Base-by-base conservation (phyloP, 2,329 filamentous ascomycete genomes). In the Fusarium sp. region DNA sequence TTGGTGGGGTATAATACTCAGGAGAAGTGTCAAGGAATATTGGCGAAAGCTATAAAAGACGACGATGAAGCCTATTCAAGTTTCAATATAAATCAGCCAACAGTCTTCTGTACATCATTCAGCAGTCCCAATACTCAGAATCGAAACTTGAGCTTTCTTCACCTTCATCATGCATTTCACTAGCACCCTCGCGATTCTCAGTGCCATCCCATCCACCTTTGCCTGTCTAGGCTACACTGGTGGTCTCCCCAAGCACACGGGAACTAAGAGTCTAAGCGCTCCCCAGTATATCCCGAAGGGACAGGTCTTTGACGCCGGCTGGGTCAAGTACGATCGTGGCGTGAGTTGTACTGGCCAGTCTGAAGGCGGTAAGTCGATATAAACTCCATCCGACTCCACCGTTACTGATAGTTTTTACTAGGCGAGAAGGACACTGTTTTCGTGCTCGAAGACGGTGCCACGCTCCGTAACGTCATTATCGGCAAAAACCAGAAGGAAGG, bases 401-500 rank as follows among this genome's bases (percentile, higher is more conserved):
- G 4, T 26, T 1, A 16, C 50, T 67, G 16, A 67, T 2, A 3
- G 1, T 1, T 2, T 9, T 5, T 0, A 4, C 3, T 8, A 69
- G 67, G 67, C 18, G 57, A 57, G n/a, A 59, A 59, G 4, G 73
- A 85, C 31, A 80, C 81, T 12, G 80, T 83, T 50, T 83, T 83
- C 65, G 71, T 81, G 46, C 77, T 83, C 26, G 74, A 78, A 44
- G 67, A 78, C 1, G 82, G 83, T 7, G 83, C 81, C 5, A 83
- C 78, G 3, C 76, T 84, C 43, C 77, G 75, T 47, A 84, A 84
- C 62, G 83, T 81, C 23, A 81, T 84, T 57, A 84, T 84, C 20
- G 83, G 83, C 31, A 73, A 76, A 26, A 75, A 83, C 70, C 82
- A 84, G 58, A 75, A 73, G n/a, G 83, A 84, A 70, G 83, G 83